Base-by-base conservation (phyloP, 768 basidiomycete species). In the Lactarius quietus region DNA sequence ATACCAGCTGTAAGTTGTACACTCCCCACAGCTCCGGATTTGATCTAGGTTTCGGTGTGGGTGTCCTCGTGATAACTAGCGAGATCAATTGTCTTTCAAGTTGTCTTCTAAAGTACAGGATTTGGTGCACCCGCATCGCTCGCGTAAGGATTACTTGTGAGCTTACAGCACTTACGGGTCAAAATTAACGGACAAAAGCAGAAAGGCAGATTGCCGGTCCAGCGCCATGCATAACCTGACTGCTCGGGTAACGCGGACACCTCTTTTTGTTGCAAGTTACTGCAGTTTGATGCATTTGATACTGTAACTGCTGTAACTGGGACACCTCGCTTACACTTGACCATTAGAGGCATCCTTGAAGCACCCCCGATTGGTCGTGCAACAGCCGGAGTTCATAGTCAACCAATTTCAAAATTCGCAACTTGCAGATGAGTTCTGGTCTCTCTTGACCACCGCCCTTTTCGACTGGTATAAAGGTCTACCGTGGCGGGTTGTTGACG, bases 381-480 rank as follows among this genome's bases (percentile, higher is more conserved):
- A 23, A 48, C 45, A 48, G 45, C 45, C 12, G 23, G 23, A 26
- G 23, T 45, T 23, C n/a, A 1, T 23, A 12, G n/a, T 10, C n/a
- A 20, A 8, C 41, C 41, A 15, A 48, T 48, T 48, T 26, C 23
- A 48, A 48, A 5, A 48, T 14, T 48, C 48, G 23, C 48, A 23
- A 48, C 23, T 20, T 15, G 23, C 12, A 48, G n/a, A 23, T 23
- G 23, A 23, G 48, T 3, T 4, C 48, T 48, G 23, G 23, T 26
- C 45, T 48, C 45, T 26, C n/a, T 48, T 26, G 43, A 12, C 10
- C 45, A 4, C 45, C 23, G 45, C 48, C 23, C 48, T 48, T 26
- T 48, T 15, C 23, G 23, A 48, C 48, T 26, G 7, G 58, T 23
- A 65, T 65, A 65, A 54, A 65, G 55, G 35, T 20, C 41, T n/a